Base-by-base conservation (phyloP, 2,329 filamentous ascomycete species). In the Paecilomyces variotii region DNA sequence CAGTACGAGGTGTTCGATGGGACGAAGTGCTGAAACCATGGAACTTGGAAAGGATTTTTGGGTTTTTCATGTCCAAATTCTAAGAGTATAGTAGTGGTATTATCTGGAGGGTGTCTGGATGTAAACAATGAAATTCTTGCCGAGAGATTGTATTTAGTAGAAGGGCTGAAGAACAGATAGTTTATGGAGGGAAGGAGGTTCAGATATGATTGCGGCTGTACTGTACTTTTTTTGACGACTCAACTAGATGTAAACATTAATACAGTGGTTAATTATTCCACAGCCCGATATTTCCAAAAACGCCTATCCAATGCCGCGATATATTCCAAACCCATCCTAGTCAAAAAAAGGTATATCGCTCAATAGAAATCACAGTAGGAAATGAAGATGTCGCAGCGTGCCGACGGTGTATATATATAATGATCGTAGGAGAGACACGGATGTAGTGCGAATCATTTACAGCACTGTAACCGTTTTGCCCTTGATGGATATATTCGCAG, bases 401-500 rank as follows among this genome's bases (percentile, higher is more conserved):
- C 24, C 19, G 35, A 45, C 12, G 11, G 35, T n/a, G 35, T 39
- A 26, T 52, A 52, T 52, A 52, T 52, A 52, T 52, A 28, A 52
- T 32, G 30, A n/a, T 11, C 39, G 39, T 19, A 2, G 19, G 5
- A 52, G 50, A 14, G 25, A 52, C 5, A 52, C 12, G 24, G 12
- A 27, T 6, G 10, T 52, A 25, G 50, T 12, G 25, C 11, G 25
- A 14, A 26, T 25, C 50, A 52, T 52, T 28, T 52, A 67, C 26
- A 60, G 45, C 59, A 70, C 54, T 0, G 51, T 55, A 5, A 65
- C 65, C 10, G 54, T 61, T 0, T 56, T 52, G 2, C 64, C 68
- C 2, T 56, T 24, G 9, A 73, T 62, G 7, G 30, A 59, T 11
- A 73, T 19, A 54, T 66, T 56, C 4, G 71, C 70, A 28, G 63